Evolutionary conservation across 2,329 filamentous ascomycete genomes (phyloP), one percentile per base, ranked within the genome.

Genomic region (Paraphaeosphaeria minitans): DNA sequence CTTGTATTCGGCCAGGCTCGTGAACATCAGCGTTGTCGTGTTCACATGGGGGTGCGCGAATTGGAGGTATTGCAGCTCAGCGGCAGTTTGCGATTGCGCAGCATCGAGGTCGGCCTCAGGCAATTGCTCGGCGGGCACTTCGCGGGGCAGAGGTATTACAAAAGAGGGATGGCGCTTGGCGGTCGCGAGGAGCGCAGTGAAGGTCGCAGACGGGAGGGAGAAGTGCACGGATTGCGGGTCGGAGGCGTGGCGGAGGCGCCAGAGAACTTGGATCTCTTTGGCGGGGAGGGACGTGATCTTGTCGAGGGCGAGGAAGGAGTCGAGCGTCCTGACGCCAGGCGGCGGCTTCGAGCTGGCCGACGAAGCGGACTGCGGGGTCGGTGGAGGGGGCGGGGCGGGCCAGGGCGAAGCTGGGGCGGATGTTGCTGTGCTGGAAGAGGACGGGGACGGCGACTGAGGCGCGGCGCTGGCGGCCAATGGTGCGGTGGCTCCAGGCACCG

Each of bases 1-100:
- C 82, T 98, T 97, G 81, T 90, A 99, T 75, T 97, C 92, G 16
- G 92, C 94, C 33, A 99, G 84, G 72, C 95, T 91, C 0, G 95
- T 99, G 80, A 99, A 98, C 35, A 99, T 87, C 6, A 98, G 79
- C 33, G 80, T 85, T 0, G 79, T 78, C 0, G 81, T 83, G 1
- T 83, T 78, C 2, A 83, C 81, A 0, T 87, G 84, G 60, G 96
- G 93, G 78, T 97, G 97, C 0, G 90, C 91, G 92, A 96, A 99
- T 78, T 99, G 94, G 62, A 99, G 79, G 77, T 96, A 97, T 79
- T 99, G 95, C 47, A 99, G 93, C 77, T 98, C 95, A 48, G 93
- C 92, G 53, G 91, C 51, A 22, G 39, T 92, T 61, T 85, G 81
- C 3, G 24, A 48, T 37, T 22, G 57, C 55, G 52, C 50, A 22